Evolutionary conservation across 2,329 filamentous ascomycete species (phyloP), one percentile per base, ranked within the genome.

Genomic region (Chrysoporthe austroafricana): DNA sequence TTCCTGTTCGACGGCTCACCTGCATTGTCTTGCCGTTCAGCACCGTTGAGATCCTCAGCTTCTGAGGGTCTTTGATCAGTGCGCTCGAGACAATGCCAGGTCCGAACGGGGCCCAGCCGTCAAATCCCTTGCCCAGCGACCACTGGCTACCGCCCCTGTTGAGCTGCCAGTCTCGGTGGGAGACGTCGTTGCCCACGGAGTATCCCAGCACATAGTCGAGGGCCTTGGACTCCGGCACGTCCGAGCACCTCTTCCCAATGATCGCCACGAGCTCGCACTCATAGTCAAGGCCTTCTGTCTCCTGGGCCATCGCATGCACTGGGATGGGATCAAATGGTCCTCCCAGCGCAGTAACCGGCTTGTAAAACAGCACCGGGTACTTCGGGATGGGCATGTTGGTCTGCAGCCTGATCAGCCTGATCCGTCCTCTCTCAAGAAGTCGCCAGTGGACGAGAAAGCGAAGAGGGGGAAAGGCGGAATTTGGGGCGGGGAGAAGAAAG

Each of bases 211-310:
- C 90, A 73, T 92, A 89, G 63, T 89, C 81, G n/a, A 94, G 80
- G 0, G 91, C 91, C 32, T 86, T 78, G 1, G 82, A 81, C 78
- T 91, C 89, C 1, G 87, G 77, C 14, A 94, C 88, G 74, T 93
- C 84, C 56, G 81, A 79, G 69, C 88, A 90, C 69, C 85, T 80
- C 77, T 89, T 90, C 34, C 90, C 90, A 70, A 94, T 92, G 9
- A 94, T 82, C 48, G 88, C 83, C 16, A 93, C 90, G 7, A 95
- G 84, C 79, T 95, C 92, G 76, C 90, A 92, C 79, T 95, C 92
- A 77, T 94, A 94, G 78, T 94, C 92, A 21, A 93, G 79, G 0
- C 89, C 88, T n/a, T 81, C 80, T 60, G 82, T 83, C 69, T 89
- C 83, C 77, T 93, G 91, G 0, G 90, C 91, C 69, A 91, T 80